These are phyloP conservation scores for Fagopyrum tataricum DNA, from an alignment of 148 eudicot genomes.

Conservation along the genomic window DNA sequence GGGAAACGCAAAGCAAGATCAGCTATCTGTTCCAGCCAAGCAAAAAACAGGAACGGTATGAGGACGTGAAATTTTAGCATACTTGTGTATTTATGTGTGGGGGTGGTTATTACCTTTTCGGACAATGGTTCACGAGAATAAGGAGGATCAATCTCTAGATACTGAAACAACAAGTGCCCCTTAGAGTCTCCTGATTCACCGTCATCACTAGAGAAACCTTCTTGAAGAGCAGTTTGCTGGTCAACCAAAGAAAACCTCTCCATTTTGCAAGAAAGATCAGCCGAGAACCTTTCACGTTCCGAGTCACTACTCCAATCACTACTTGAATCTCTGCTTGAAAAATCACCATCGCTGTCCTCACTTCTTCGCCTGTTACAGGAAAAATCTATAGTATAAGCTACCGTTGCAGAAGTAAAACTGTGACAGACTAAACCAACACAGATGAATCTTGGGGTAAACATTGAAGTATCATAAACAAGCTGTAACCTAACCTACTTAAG, in stretches of 20 bases:
- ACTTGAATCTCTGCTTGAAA: slow-evolving; percentile 63
- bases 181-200: slow-evolving; percentile 54
- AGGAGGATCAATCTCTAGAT: slow-evolving; percentile 62
- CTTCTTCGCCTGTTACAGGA: slow-evolving; percentile 40
- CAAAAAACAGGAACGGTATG: slow-evolving; percentile 1
- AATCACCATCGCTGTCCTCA: slow-evolving; percentile 69
- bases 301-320: slow-evolving; percentile 82
- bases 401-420: not conserved
- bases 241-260: slow-evolving; percentile 31
- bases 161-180: slow-evolving; percentile 54
- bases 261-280: slow-evolving; percentile 28
- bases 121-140: slow-evolving; percentile 71
- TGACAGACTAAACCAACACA: not conserved
- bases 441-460: not conserved
- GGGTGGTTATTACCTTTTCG: slow-evolving; percentile 48
- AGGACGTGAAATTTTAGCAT: not conserved
- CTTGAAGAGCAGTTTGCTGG: slow-evolving; percentile 37
- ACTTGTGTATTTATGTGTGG: not conserved
- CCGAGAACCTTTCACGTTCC: slow-evolving; percentile 48
- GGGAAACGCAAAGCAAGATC: slow-evolving; percentile 59
- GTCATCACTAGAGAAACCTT: slow-evolving; percentile 73
- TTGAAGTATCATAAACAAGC: not conserved
- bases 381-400: not conserved
- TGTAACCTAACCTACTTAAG: not conserved
- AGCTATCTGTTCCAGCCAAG: slow-evolving; percentile 38